Conservation (phyloP, 2,329 filamentous ascomycete species). For the Exserohilum turcica region DNA sequence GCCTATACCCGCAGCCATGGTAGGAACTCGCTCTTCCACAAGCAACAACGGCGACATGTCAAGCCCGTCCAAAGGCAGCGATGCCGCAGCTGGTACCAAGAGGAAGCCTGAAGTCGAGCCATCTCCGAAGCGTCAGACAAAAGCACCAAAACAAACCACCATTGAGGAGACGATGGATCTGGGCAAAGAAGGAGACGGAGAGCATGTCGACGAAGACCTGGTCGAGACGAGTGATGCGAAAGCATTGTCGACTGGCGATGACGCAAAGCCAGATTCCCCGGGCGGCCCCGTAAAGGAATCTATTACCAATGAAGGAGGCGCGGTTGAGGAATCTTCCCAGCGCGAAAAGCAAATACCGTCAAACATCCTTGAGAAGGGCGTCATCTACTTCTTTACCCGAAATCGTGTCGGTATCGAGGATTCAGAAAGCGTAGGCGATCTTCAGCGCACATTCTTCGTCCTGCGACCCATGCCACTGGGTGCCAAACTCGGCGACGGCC, state of each 20-base stretch:
- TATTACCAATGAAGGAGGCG: conserved; percentile 30
- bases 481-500: conserved; percentile 68
- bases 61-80: conserved; percentile 34
- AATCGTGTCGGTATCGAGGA: conserved; percentile 75
- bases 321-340: conserved; percentile 57
- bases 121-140: conserved; percentile 52
- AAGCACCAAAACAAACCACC: conserved; percentile 55
- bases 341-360: conserved; percentile 60
- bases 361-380: conserved; percentile 80
- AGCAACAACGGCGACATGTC: conserved; percentile 22
- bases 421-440: conserved; percentile 70
- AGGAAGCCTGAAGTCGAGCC: conserved; percentile 47
- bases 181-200: conserved; percentile 43
- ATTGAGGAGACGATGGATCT: conserved; percentile 57
- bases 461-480: conserved; percentile 73
- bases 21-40: conserved; percentile 36
- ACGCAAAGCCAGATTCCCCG: conserved; percentile 14
- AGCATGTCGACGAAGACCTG: conserved; percentile 8
- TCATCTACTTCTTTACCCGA: conserved; percentile 90
- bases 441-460: conserved; percentile 79
- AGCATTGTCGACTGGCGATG: conserved; percentile 23
- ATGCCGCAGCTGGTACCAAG: conserved; percentile 46
- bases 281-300: conserved; percentile 26
- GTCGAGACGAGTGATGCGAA: conserved; percentile 18
- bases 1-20: conserved; percentile 24